phyloP scores from a whole-genome alignment of 305 asterid genomes.

The Caryopteris hybrid region DNA sequence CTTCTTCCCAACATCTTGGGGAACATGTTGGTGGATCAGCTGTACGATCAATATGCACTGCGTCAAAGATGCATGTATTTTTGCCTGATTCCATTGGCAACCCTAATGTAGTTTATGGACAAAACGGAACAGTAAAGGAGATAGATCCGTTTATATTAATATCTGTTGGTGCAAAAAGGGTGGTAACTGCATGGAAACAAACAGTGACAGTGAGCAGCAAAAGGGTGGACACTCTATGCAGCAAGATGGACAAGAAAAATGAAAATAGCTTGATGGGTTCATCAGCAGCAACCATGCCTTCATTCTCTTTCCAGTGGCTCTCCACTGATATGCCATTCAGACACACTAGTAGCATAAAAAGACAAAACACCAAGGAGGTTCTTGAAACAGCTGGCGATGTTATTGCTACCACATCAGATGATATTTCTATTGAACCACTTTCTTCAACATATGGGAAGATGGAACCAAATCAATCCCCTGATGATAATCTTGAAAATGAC shows the following conservation, averaged over 20 bases:
- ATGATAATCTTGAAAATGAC: conserved; percentile 69
- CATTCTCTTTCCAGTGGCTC: conserved; percentile 81
- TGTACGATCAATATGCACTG: conserved; percentile 74
- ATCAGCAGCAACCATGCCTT: conserved; percentile 27
- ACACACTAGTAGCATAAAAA: conserved; percentile 38
- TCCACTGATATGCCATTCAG: conserved; percentile 83
- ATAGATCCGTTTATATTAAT: conserved; percentile 53
- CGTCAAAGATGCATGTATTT: conserved; percentile 52
- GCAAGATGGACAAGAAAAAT: conserved; percentile 25
- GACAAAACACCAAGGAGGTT: conserved; percentile 33
- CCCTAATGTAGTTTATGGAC: conserved; percentile 26
- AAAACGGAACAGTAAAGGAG: conserved; percentile 33
- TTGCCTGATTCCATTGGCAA: conserved; percentile 31
- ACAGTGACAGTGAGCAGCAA: conserved; percentile 26
- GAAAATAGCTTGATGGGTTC: conserved; percentile 28
- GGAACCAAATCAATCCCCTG: conserved; percentile 33
- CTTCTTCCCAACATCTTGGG: conserved; percentile 76
- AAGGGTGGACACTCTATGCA: conserved; percentile 26
- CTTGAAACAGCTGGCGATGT: conserved; percentile 28
- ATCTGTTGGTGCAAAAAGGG: conserved; percentile 97
- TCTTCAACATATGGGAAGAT: conserved; percentile 27
- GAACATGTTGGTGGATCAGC: conserved; percentile 99
- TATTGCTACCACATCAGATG: conserved; percentile 20
- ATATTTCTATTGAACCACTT: conserved; percentile 27
- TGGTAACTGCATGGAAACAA: conserved; percentile 90